Percentiles rank a stretch among this genome's conserved stretches.
Evolutionary conservation across 192 early-diverging fungal species (phyloP).

Genomic region (Dispira simplex): DNA sequence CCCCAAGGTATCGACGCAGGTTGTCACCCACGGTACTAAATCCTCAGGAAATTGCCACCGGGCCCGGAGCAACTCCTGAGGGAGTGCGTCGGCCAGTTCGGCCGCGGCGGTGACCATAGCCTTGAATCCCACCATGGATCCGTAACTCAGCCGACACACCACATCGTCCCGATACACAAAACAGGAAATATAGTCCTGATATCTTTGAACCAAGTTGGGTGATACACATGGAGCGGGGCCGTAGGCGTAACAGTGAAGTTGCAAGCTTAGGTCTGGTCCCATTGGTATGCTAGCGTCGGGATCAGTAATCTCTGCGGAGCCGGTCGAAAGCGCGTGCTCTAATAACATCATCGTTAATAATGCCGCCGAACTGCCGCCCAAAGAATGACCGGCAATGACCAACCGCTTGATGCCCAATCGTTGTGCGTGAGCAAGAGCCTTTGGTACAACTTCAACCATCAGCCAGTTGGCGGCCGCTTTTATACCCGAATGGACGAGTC

Average conservation of each 20-base stretch:
- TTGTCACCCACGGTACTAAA: conserved; percentile 1
- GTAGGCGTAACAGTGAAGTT: conserved; percentile 30
- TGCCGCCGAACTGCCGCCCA: conserved; percentile 54
- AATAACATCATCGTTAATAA: conserved; percentile 55
- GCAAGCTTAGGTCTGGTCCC: conserved; percentile 26
- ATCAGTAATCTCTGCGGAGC: background rate
- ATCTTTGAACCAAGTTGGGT: conserved; percentile 31
- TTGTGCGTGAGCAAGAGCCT: conserved; percentile 36
- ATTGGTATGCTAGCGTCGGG: conserved; percentile 15
- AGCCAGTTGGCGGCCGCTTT: conserved; percentile 62
- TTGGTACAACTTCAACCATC: conserved; percentile 44
- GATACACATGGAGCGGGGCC: conserved; percentile 41
- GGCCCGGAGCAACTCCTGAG: conserved; percentile 19
- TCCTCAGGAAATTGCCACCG: conserved; percentile 5
- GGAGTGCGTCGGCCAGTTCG: conserved; percentile 28
- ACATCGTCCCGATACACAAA: conserved; percentile 47
- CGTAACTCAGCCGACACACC: conserved; percentile 45
- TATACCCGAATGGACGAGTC: conserved; percentile 60
- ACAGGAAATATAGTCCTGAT: conserved; percentile 36
- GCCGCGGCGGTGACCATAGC: conserved; percentile 39
- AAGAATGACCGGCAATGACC: conserved; percentile 58
- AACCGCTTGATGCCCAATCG: conserved; percentile 30
- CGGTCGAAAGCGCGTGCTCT: conserved; percentile 19
- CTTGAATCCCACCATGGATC: conserved; percentile 41
- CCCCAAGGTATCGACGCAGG: no score